These are phyloP conservation scores for Hortiboletus campestris DNA, from an alignment of 768 basidiomycete species.

Conservation along the genomic window DNA sequence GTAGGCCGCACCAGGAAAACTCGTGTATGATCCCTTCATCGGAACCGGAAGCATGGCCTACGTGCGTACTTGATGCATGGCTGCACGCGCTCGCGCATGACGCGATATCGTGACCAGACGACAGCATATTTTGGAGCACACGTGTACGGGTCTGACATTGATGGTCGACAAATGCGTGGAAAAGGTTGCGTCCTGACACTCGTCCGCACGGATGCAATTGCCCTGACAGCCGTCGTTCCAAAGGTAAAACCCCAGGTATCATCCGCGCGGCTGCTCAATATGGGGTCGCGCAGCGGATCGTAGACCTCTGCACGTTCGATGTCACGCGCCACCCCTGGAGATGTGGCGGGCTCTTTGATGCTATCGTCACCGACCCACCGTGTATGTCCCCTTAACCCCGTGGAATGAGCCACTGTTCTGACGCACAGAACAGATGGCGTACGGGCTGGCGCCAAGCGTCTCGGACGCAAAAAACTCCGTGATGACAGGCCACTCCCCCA, in stretches of 20 bases:
- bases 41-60: constrained; percentile 93
- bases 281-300: constrained; percentile 63
- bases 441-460: constrained; percentile 79
- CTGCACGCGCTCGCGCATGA: constrained; percentile 1
- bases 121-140: constrained; percentile 84
- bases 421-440: constrained; percentile 71
- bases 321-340: constrained; percentile 89
- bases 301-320: constrained; percentile 91
- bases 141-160: constrained; percentile 92
- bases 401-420: not conserved
- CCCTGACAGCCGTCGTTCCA: not conserved
- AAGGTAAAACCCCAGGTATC: constrained; percentile 61
- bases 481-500: constrained; percentile 28
- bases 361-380: constrained; percentile 92
- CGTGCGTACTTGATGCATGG: constrained; percentile 37
- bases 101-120: constrained; percentile 47
- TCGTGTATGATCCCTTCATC: constrained; percentile 94
- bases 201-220: not conserved
- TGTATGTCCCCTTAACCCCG: constrained; percentile 51
- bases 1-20: constrained; percentile 82
- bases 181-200: constrained; percentile 53
- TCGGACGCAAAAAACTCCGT: constrained; percentile 61
- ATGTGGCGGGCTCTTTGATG: constrained; percentile 87
- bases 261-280: constrained; percentile 83
- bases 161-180: constrained; percentile 95